Base-by-base conservation (phyloP, 2,329 filamentous ascomycete genomes). In the Colletotrichum filicis region DNA sequence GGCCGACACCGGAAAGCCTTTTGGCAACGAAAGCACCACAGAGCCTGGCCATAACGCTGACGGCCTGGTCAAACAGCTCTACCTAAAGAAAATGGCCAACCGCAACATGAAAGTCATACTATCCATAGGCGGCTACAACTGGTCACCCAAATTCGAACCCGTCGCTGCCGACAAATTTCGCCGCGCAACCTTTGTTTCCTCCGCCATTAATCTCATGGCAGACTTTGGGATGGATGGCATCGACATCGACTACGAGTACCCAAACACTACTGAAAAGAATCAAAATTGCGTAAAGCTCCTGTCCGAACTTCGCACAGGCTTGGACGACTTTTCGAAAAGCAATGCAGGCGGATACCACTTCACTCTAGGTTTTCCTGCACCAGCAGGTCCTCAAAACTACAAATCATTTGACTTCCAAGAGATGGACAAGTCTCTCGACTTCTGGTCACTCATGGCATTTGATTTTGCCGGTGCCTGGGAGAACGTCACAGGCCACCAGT, bases 81-180 rank as follows among this genome's bases (percentile, higher is more conserved):
- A 90, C 80, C 83, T 94, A 7, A 86, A 95, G 55, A 97, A 97
- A 84, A 92, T 95, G 82, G 82, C 87, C 72, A 92, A 97, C 81
- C 91, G 94, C 19, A 89, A 94, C 63, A 81, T 97, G 67, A 97
- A 97, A 80, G 87, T 93, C 1, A 85, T 97, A 22, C 87, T 97
- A 3, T 93, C 91, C 58, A 94, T 98, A 75, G 95, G 95, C 59
- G 95, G 95, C 30, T 97, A 93, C 93, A 95, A 93, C 0, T 97
- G 94, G 82, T 95, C 93, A 1, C 84, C 88, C 75, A 94, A 94
- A 80, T 96, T 97, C 79, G 86, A 93, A 0, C 85, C 85, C 1
- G 91, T 92, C 0, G 90, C 92, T 5, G 90, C 90, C 70, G 92
- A 92, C 0, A 86, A 87, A 0, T 82, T 85, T 2, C 91, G 89